Conservation (phyloP, 2,329 filamentous ascomycete genomes). For the Bimuria novae-zelandiae region DNA sequence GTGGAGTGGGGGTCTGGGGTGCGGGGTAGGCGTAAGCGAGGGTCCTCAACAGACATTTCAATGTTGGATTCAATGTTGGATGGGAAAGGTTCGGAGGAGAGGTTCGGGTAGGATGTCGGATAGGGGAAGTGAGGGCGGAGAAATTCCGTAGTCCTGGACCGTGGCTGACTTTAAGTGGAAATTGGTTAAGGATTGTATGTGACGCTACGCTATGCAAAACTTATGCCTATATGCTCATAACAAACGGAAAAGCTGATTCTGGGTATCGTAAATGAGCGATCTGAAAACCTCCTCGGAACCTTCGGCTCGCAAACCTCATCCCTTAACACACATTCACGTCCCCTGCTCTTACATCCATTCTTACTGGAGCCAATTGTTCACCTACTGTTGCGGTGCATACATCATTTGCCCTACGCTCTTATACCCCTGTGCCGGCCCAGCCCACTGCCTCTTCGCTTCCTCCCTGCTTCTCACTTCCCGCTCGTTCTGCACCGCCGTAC, state of each 20-base stretch:
- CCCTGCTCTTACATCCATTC: background rate
- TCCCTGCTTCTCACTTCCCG: conserved; percentile 51
- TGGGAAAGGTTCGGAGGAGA: background rate
- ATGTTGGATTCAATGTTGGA: too few relatives aligned
- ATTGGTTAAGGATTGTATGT: too few relatives aligned
- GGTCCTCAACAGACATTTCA: too few relatives aligned
- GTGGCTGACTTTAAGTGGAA: background rate
- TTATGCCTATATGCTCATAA: conserved; percentile 1
- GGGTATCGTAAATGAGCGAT: conserved; percentile 10
- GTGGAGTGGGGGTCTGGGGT: background rate
- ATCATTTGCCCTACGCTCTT: conserved; percentile 36
- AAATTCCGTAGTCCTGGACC: background rate
- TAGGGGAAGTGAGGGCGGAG: background rate
- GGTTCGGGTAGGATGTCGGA: background rate
- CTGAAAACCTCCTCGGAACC: too few relatives aligned
- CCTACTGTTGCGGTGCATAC: conserved; percentile 41
- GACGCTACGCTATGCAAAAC: background rate
- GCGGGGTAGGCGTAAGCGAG: conserved; percentile 4
- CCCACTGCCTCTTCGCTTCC: conserved; percentile 46
- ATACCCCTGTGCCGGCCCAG: conserved; percentile 46
- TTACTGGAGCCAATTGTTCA: background rate
- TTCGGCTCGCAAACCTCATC: background rate
- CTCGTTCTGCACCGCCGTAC: conserved; percentile 51
- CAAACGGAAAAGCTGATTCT: background rate
- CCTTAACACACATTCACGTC: background rate